phyloP scores from a whole-genome alignment of 225 moss, liverwort and hornwort genomes.

The Neckera pumila region DNA sequence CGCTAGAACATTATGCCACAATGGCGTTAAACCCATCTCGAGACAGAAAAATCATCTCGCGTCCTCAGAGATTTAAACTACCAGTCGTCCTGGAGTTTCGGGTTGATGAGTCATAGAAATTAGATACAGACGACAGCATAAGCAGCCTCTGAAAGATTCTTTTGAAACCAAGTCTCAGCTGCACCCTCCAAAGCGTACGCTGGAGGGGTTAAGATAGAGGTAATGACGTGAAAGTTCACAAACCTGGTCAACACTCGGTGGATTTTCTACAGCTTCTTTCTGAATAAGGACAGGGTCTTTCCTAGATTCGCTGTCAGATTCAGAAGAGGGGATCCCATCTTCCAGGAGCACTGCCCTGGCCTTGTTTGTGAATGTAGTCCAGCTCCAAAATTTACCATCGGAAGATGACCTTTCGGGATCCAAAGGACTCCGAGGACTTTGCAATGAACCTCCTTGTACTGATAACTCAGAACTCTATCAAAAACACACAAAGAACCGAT shows the following conservation, averaged over 20 bases:
- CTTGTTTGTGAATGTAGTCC: slow-evolving; percentile 63
- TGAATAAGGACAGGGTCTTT: background rate
- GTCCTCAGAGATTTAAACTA: background rate
- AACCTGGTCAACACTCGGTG: slow-evolving; percentile 31
- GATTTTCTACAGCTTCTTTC: slow-evolving; percentile 18
- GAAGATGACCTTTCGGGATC: slow-evolving; percentile 16
- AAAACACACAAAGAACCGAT: slow-evolving; percentile 18
- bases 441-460: slow-evolving; percentile 9
- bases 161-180: background rate
- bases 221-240: slow-evolving; percentile 18
- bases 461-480: slow-evolving; percentile 18
- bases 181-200: background rate
- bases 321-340: slow-evolving; percentile 43
- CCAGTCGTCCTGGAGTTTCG: background rate
- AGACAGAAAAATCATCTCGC: background rate
- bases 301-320: slow-evolving; percentile 25
- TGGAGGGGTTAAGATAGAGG: background rate
- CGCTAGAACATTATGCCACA: background rate
- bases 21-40: background rate
- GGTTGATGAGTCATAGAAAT: background rate
- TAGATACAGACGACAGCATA: background rate
- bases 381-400: slow-evolving; percentile 59
- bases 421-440: slow-evolving; percentile 45
- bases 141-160: background rate
- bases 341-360: slow-evolving; percentile 71